Conservation (phyloP, 2,329 filamentous ascomycete species). For the Ophiostoma australiae region DNA sequence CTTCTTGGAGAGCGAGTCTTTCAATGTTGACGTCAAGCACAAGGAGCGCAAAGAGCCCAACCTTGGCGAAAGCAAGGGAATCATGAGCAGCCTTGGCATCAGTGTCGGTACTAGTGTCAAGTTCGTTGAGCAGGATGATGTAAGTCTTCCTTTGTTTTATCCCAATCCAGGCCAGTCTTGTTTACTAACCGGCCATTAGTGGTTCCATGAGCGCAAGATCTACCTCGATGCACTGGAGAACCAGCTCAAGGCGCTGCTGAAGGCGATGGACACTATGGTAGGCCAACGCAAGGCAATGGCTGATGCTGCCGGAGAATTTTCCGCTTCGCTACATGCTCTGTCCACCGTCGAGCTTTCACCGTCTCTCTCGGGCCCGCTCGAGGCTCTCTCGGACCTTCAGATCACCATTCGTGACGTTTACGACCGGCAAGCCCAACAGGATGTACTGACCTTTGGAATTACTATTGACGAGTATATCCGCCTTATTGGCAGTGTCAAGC, state of each 20-base stretch:
- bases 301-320: constrained; percentile 90
- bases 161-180: background rate
- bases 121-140: constrained; percentile 96
- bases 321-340: constrained; percentile 83
- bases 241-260: constrained; percentile 83
- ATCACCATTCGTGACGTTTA: constrained; percentile 92
- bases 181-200: constrained; percentile 46
- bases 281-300: constrained; percentile 87
- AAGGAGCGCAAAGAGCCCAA: constrained; percentile 88
- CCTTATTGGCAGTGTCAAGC: constrained; percentile 90
- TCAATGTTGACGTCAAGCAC: constrained; percentile 96
- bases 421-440: constrained; percentile 93
- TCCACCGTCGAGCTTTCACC: constrained; percentile 90
- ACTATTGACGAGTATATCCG: constrained; percentile 98
- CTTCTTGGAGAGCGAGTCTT: constrained; percentile 92
- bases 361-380: constrained; percentile 78
- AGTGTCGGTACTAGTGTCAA: constrained; percentile 77
- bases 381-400: constrained; percentile 88
- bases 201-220: constrained; percentile 95
- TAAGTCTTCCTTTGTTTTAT: constrained; percentile 42
- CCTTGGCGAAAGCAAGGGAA: constrained; percentile 83
- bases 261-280: constrained; percentile 91
- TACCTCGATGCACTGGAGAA: constrained; percentile 92
- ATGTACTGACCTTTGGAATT: constrained; percentile 91
- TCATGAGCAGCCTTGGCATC: constrained; percentile 79